Evolutionary conservation across 2,329 filamentous ascomycete species (phyloP), one percentile per base, ranked within the genome.

Genomic region (Orbilia quercus): DNA sequence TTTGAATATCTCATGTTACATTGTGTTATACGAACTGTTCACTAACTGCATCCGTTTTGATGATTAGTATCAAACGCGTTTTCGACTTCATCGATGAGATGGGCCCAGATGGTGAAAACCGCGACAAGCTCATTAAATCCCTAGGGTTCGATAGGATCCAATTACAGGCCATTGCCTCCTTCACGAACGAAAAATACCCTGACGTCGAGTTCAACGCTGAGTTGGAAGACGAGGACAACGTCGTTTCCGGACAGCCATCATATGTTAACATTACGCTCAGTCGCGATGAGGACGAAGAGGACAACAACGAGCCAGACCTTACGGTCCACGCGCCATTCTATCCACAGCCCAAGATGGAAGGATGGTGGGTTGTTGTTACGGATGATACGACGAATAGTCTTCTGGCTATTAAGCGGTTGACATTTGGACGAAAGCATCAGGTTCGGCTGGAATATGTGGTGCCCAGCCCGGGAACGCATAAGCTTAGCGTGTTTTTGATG

Each of bases 41-140:
- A 31, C 58, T 55, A 72, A 60, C 48, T 80, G 76, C 5, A 45
- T 57, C 18, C 48, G 54, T 51, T 36, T 42, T 62, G 74, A 74
- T 75, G 72, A n/a, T n/a, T 78, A 91, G 88, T 75, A 90, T 99
- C 83, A 93, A 92, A 78, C 94, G 98, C 78, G 89, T 99, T 76
- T 94, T 96, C 78, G 93, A 96, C 79, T 98, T 99, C 83, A 97
- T 98, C 90, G 94, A 98, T 77, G 91, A 92, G 75, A 99, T 99
- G 94, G 95, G 96, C 80, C 93, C 94, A 1, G 90, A 92, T 1
- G 94, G 97, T 80, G 83, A 90, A 42, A 85, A 96, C 75, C 94
- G 96, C 80, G 85, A 85, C 50, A 85, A 86, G 31, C 85, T 99
- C 31, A 86, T 98, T 76, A 89, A 91, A 79, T 87, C 88, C 2